Evolutionary conservation across 352 stramenopile genomes (phyloP), one percentile per base, ranked within the genome.

Genomic region (Elongisporangium undulatum): DNA sequence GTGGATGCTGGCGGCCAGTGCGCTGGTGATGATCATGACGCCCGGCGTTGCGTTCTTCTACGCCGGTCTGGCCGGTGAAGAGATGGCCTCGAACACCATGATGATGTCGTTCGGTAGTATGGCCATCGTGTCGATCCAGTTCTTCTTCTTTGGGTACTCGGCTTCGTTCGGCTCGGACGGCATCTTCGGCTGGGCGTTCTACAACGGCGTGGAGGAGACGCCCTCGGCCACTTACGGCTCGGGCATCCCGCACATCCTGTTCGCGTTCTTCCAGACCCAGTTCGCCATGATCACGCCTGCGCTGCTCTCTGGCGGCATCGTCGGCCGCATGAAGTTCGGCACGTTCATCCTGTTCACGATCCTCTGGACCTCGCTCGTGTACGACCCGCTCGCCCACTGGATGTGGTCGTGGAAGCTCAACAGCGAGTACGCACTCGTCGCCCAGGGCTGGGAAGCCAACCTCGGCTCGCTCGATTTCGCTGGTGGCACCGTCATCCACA

Each of bases 261-360:
- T 87, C 63, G 81, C 82, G 29, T 73, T 93, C 59, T 95, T 89
- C 66, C 87, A 95, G 67, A 89, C 80, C 15, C 82, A 89, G 55
- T 95, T 94, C 57, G 87, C 87, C 13, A 86, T 82, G 58, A 90
- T 95, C 62, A 88, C 81, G 0, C 85, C 86, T 7, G 85, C 85
- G 2, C 60, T 93, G 20, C 68, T 96, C 13, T 88, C 70, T 15
- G 86, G 87, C 21, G 84, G 84, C 17, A 86, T 94, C 54, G 85
- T 91, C n/a, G 87, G 88, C 23, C 77, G 87, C 53, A 92, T 94
- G 77, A 90, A 90, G 49, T 92, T 91, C 49, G 69, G 70, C 41
- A 77, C 72, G 22, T 90, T 81, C 55, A 64, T 93, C 39, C 45
- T 94, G 16, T 96, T 95, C 64, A 85, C 85, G 15, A 51, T 90